Conservation (phyloP, 768 basidiomycete species). For the Phanerochaete carnosa region DNA sequence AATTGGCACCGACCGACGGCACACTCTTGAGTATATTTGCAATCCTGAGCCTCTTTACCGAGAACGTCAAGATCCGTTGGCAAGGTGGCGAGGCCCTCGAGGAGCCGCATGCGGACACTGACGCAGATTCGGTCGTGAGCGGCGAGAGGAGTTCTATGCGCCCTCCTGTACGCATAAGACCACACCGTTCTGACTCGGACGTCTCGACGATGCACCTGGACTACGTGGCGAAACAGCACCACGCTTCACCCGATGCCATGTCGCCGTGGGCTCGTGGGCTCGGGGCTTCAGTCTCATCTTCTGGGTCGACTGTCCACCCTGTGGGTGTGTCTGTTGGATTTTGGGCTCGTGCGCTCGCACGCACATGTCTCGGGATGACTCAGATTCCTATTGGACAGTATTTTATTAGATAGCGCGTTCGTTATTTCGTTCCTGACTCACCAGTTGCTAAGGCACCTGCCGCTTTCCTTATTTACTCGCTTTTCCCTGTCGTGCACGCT, state of each 20-base stretch:
- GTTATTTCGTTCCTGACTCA: no score
- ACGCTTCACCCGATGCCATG: constrained; percentile 10
- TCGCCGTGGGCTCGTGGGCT: constrained; percentile 33
- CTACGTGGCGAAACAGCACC: neutral
- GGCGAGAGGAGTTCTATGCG: constrained; percentile 9
- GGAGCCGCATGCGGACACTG: constrained; percentile 16
- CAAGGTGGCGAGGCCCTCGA: constrained; percentile 51
- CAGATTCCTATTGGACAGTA: no score
- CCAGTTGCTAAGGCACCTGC: no score
- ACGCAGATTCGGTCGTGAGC: constrained; percentile 5
- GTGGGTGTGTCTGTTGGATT: constrained; percentile 24
- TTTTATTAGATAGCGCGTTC: no score
- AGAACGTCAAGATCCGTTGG: constrained; percentile 91
- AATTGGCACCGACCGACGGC: constrained; percentile 91
- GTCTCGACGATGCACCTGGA: constrained; percentile 57
- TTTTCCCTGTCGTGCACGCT: no score
- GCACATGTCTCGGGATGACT: no score
- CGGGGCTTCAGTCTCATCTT: constrained; percentile 62
- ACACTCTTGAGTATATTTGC: constrained; percentile 96
- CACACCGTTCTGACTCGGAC: constrained; percentile 54
- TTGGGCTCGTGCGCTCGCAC: no score
- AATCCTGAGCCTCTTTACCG: constrained; percentile 94
- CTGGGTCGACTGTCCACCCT: constrained; percentile 66
- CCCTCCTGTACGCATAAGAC: constrained; percentile 15
- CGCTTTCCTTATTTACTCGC: no score